Conservation (phyloP, 1,139 yeast genomes). For the Magnusiomyces tetraspermus region DNA sequence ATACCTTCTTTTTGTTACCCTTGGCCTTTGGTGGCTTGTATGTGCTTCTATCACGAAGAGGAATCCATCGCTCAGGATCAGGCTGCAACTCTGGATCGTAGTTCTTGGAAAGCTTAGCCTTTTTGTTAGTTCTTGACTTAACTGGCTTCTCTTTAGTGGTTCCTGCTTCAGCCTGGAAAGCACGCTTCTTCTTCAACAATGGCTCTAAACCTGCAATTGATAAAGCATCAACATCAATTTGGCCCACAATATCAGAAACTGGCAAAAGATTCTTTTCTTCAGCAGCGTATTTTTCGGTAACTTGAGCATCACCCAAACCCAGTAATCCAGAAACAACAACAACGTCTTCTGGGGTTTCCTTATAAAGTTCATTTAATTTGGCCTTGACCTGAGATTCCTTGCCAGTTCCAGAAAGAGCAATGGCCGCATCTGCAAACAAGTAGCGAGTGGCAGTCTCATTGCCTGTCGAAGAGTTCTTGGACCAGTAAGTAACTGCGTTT, state of each 20-base stretch:
- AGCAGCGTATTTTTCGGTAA: constrained; percentile 15
- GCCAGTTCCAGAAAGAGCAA: constrained; percentile 16
- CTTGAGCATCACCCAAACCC: constrained; percentile 18
- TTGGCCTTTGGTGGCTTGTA: constrained; percentile 53
- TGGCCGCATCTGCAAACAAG: constrained; percentile 21
- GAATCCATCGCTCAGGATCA: constrained; percentile 83
- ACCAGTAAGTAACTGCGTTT: constrained; percentile 11
- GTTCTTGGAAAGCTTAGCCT: constrained; percentile 35
- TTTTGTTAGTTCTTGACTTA: constrained; percentile 29
- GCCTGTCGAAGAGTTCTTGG: constrained; percentile 3
- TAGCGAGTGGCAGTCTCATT: constrained; percentile 15
- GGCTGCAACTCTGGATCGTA: constrained; percentile 36
- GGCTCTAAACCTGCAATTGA: constrained; percentile 35
- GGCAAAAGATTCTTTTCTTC: constrained; percentile 16
- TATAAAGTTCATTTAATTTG: constrained; percentile 13
- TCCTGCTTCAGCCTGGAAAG: constrained; percentile 16
- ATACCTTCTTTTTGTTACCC: constrained; percentile 37
- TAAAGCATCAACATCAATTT: constrained; percentile 36
- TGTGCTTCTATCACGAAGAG: constrained; percentile 72
- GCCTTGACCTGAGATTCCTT: constrained; percentile 11
- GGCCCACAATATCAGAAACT: constrained; percentile 31
- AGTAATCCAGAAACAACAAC: constrained; percentile 19
- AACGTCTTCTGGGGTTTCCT: constrained; percentile 6
- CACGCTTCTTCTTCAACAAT: constrained; percentile 24
- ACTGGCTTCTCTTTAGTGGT: constrained; percentile 17